Percentiles rank a stretch among this genome's conserved stretches.
Conservation (phyloP, 2,329 filamentous ascomycete genomes). For the Neobulgaria alba region DNA sequence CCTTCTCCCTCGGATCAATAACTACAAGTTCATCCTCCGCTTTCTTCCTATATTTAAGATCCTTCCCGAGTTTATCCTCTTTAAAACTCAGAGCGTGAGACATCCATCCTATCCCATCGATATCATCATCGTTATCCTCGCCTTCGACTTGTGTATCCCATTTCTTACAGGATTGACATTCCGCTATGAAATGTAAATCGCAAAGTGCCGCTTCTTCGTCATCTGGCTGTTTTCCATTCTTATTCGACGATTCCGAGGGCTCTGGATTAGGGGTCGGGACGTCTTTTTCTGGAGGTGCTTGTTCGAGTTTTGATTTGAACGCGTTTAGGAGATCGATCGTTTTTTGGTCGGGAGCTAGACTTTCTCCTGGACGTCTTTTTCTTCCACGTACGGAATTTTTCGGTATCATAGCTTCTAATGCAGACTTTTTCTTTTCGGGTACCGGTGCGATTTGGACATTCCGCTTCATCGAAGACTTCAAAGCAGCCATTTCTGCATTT, state of each 20-base stretch:
- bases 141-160: slow-evolving; percentile 56
- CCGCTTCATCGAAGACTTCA: slow-evolving; percentile 76
- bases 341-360: slow-evolving; percentile 47
- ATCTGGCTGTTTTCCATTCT: slow-evolving; percentile 31
- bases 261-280: slow-evolving; percentile 17
- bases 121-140: slow-evolving; percentile 43
- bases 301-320: slow-evolving; percentile 71
- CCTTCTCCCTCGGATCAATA: slow-evolving; percentile 83
- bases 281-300: slow-evolving; percentile 35
- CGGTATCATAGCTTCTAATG: slow-evolving; percentile 67
- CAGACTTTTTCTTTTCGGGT: slow-evolving; percentile 54
- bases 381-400: slow-evolving; percentile 60
- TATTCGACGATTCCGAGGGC: slow-evolving; percentile 19
- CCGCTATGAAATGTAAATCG: slow-evolving; percentile 90
- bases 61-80: slow-evolving; percentile 83
- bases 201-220: slow-evolving; percentile 71
- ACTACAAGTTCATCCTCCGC: slow-evolving; percentile 87
- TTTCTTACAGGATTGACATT: slow-evolving; percentile 83
- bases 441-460: slow-evolving; percentile 43
- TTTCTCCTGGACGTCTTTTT: slow-evolving; percentile 56
- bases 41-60: slow-evolving; percentile 81
- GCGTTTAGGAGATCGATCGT: slow-evolving; percentile 64
- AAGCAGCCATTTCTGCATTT: slow-evolving; percentile 70
- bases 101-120: slow-evolving; percentile 70
- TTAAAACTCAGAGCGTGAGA: slow-evolving; percentile 76